phyloP scores from a whole-genome alignment of 2,329 filamentous ascomycete species.

The Alternaria sp. region DNA sequence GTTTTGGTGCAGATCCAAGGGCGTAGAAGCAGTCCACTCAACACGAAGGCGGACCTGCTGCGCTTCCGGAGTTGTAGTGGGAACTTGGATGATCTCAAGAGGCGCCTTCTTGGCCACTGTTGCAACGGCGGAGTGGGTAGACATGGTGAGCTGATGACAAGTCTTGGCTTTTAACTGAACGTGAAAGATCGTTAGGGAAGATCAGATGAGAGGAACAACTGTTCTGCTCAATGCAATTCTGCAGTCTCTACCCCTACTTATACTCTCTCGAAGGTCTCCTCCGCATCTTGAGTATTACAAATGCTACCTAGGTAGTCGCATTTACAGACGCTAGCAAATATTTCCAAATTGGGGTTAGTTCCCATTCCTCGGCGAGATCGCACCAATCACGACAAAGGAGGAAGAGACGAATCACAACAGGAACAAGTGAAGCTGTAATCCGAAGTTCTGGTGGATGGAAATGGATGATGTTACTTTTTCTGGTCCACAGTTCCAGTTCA shows the following conservation, averaged over 20 bases:
- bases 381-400: neutral
- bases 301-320: neutral
- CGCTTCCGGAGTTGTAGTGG: conserved; percentile 39
- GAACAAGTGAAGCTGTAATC: neutral
- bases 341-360: conserved; percentile 8
- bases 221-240: neutral
- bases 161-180: neutral
- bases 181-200: neutral
- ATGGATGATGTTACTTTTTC: neutral
- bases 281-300: neutral
- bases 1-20: conserved; percentile 67
- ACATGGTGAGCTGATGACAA: conserved; percentile 16
- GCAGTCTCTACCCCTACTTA: neutral
- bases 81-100: conserved; percentile 45
- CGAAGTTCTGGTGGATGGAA: neutral
- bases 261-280: neutral
- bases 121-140: conserved; percentile 51
- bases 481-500: neutral
- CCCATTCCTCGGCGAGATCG: neutral
- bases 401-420: neutral
- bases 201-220: neutral
- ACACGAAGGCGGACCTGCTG: conserved; percentile 63
- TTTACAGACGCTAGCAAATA: conserved; percentile 1
- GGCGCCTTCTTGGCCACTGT: conserved; percentile 48
- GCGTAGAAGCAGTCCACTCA: conserved; percentile 66